Conservation (phyloP, 129 eudicot species). For the Flaveria trinervia region DNA sequence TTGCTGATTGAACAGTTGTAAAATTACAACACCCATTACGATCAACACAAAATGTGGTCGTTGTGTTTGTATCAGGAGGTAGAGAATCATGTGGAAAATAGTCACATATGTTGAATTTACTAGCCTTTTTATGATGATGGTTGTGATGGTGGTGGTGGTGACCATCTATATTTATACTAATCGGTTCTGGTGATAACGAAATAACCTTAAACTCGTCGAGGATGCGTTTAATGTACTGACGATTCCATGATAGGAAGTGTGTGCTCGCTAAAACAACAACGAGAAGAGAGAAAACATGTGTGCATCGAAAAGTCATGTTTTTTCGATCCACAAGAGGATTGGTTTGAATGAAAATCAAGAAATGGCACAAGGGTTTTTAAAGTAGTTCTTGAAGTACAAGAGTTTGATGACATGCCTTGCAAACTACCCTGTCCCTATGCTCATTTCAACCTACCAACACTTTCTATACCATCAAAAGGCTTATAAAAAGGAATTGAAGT, state of each 20-base stretch:
- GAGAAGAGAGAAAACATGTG: conserved; percentile 31
- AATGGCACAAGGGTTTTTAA: conserved; percentile 22
- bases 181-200: conserved; percentile 4
- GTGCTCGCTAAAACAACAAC: conserved; percentile 50
- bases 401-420: conserved; percentile 72
- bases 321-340: not conserved
- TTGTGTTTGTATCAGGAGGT: conserved; percentile 77
- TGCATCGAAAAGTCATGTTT: conserved; percentile 41
- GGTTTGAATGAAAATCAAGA: conserved; percentile 17
- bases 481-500: not conserved
- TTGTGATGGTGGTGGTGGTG: conserved; percentile 32
- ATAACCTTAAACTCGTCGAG: conserved; percentile 21
- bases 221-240: conserved; percentile 8
- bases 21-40: conserved; percentile 87
- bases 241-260: conserved; percentile 40
- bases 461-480: not conserved
- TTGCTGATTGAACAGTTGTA: conserved; percentile 78
- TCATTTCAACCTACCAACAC: conserved; percentile 42
- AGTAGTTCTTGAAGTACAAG: conserved; percentile 78
- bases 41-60: conserved; percentile 72
- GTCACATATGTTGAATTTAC: conserved; percentile 50
- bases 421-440: conserved; percentile 69
- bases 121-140: conserved; percentile 31
- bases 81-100: conserved; percentile 66
- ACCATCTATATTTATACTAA: conserved; percentile 17